Conservation (phyloP, 306 rosid species). For the Heteromeles arbutifolia region DNA sequence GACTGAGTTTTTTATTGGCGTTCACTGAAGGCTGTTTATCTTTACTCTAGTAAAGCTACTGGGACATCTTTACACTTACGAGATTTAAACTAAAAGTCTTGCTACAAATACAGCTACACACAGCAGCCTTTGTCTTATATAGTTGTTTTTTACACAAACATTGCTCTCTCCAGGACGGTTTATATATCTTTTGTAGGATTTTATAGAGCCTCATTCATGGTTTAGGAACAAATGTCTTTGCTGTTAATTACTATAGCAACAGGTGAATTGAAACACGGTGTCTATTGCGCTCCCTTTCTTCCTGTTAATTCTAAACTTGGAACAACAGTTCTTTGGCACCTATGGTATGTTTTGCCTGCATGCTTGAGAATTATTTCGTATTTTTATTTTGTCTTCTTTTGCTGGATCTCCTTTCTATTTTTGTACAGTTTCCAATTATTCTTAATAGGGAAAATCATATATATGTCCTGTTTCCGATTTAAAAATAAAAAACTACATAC, state of each 20-base stretch:
- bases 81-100: neutral
- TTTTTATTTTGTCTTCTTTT: neutral
- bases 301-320: neutral
- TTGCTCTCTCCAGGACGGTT: neutral
- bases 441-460: too few species aligned
- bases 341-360: neutral
- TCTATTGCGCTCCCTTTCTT: neutral
- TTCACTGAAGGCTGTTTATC: neutral
- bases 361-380: neutral
- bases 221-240: neutral
- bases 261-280: neutral
- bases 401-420: neutral
- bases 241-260: neutral
- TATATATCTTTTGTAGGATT: neutral
- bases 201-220: neutral
- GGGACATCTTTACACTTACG: neutral
- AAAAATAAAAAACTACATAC: too few species aligned
- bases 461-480: too few species aligned
- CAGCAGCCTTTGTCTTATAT: neutral
- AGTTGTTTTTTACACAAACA: too few species aligned
- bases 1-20: neutral
- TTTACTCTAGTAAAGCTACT: neutral
- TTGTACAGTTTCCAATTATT: neutral
- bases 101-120: neutral
- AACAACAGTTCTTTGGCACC: neutral